Base-by-base conservation (phyloP, 2,329 filamentous ascomycete genomes). In the Aureobasidium vineae region DNA sequence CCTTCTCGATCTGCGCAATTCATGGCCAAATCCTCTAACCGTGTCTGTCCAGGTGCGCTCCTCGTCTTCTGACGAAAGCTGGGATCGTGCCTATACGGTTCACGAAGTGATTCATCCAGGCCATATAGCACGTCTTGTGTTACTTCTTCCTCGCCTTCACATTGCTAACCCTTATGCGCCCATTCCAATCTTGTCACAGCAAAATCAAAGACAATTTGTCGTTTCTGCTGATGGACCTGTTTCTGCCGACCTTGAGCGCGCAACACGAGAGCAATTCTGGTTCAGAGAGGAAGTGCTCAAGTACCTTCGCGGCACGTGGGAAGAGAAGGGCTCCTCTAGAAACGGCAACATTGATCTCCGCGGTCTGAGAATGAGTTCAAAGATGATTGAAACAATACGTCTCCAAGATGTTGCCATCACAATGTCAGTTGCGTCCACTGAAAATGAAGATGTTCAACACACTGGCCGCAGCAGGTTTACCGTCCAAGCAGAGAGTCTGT, bases 191-290 rank as follows among this genome's bases (percentile, higher is more conserved):
- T 82, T 97, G 11, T 92, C 94, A 70, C 89, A 90, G 0, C 87
- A 89, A 0, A 87, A 89, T n/a, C 89, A 92, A 73, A 86, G 92
- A n/a, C 93, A 97, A 74, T 97, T 96, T 72, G 91, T 97, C 36
- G 91, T 97, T 50, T 95, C 90, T 76, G 86, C 88, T 19, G 88
- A 86, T 73, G 90, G 90, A 72, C 86, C 93, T 66, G 43, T 66
- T 7, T 88, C 90, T 0, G 90, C 91, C 0, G 91, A 95, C 70
- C 85, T 85, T 50, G 93, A 97, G 78, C 86, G 90, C 40, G 85
- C 87, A 15, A 89, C 84, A 68, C 84, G 93, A 61, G 92, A 97
- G 78, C 87, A 88, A 0, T 97, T 97, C 75, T 97, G 93, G 93
- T 97, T 92, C 76, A 86, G 92, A 19, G 90, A 96, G 75, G 87